A percentile compares a stretch with the other conserved stretches of the same genome.
Evolutionary conservation across 345 rosid genomes (phyloP).

Genomic region (Barbarea vulgaris): DNA sequence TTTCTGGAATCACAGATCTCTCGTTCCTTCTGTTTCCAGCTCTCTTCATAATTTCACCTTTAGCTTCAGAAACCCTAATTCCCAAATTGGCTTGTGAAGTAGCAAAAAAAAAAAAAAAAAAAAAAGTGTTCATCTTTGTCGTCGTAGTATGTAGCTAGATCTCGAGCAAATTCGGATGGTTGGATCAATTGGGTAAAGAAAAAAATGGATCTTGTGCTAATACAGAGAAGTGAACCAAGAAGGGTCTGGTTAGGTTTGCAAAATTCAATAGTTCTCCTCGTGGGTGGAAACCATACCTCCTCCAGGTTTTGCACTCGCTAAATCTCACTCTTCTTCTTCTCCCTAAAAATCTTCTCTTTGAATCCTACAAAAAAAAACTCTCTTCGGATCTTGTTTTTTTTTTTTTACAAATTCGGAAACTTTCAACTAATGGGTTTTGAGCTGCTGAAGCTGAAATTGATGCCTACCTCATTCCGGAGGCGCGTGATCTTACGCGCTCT

Average conservation of each 20-base stretch:
- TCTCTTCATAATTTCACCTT: not conserved
- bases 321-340: constrained; percentile 7
- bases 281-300: constrained; percentile 99
- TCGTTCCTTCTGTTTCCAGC: not conserved
- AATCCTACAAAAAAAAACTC: not conserved
- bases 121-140: constrained; percentile 30
- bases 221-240: constrained; percentile 51
- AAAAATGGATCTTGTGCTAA: constrained; percentile 49
- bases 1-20: constrained; percentile 17
- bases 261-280: constrained; percentile 81
- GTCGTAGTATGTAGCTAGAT: constrained; percentile 30
- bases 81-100: constrained; percentile 37
- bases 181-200: constrained; percentile 20
- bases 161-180: constrained; percentile 25
- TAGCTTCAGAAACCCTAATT: not conserved
- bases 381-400: constrained; percentile 21
- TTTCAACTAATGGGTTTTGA: constrained; percentile 57
- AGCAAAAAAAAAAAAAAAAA: constrained; percentile 11
- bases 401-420: not conserved
- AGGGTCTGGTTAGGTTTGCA: constrained; percentile 73
- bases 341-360: constrained; percentile 40
- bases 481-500: constrained; percentile 67
- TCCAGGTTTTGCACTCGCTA: constrained; percentile 98
- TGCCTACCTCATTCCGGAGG: constrained; percentile 55
- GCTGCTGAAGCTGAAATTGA: constrained; percentile 48